Base-by-base conservation (phyloP, 495 filamentous ascomycete species). In the Hyaloscypha bicolor region DNA sequence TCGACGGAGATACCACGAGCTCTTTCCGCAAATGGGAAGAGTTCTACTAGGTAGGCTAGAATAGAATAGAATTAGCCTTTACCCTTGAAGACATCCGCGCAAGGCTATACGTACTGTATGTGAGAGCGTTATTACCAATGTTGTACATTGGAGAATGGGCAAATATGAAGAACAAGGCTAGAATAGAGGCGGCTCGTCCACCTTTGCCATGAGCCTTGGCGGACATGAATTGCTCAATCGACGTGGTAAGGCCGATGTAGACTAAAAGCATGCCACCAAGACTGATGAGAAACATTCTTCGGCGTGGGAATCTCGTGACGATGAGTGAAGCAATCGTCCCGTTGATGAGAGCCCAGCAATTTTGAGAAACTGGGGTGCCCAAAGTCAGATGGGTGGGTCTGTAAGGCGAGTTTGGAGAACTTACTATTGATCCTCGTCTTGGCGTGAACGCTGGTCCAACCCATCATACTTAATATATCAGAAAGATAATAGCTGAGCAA, bases 71-170 rank as follows among this genome's bases (percentile, higher is more conserved):
- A 3, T 61, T 56, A 67, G 37, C 1, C 9, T 56, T 29, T 29
- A 30, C 29, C 3, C 3, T 48, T 48, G 11, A 48, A 48, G 42
- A 4, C 42, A 16, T 48, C 11, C 11, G 9, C 5, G 21, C 6
- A 25, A 29, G 6, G 85, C 68, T 2, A 14, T 39, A 61, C 69
- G 67, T 75, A 81, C 78, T 69, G 56, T 69, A 90, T 1, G 87
- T 88, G 35, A 89, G 76, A 45, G 87, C 86, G 58, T 90, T 90
- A 69, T 89, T 88, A 29, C 87, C 88, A 64, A 90, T 79, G 68
- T 88, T 90, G 68, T 90, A 90, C 66, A 81, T 83, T 1, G 87
- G 87, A 1, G 81, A 83, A 71, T 89, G 90, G 32, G 78, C 76
- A 69, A 87, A 91, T 68, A 88, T 88, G 65, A 87, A 89, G 70